A percentile compares a stretch with the other conserved stretches of the same genome.
These are phyloP conservation scores for Cryphonectria parasitica DNA, from an alignment of 2,329 filamentous ascomycete genomes.

Conservation along the genomic window DNA sequence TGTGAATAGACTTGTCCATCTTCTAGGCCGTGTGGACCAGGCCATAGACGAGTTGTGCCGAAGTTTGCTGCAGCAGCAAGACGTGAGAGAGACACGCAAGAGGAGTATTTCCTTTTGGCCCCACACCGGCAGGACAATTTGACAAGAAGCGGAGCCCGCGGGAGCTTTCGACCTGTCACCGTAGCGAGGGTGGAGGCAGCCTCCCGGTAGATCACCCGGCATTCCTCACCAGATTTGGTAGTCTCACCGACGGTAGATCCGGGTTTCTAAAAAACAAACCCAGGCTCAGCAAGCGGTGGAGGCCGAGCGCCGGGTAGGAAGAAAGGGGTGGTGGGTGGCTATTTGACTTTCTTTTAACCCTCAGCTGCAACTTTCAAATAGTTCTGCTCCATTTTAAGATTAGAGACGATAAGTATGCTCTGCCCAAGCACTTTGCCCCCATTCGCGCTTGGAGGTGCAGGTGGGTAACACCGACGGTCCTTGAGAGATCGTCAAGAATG, in stretches of 20 bases:
- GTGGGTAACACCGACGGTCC: not conserved
- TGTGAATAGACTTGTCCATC: not conserved
- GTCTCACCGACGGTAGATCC: conserved; percentile 9
- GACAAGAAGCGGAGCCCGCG: conserved; percentile 15
- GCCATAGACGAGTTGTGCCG: not conserved
- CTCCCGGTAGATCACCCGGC: conserved; percentile 1
- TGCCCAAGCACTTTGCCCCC: not conserved
- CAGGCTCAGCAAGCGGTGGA: not conserved
- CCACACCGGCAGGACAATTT: not conserved
- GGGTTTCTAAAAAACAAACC: conserved; percentile 3
- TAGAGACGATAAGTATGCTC: not conserved
- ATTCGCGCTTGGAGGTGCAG: not conserved
- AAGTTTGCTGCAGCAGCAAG: not conserved
- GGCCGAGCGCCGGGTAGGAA: not conserved
- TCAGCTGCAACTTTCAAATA: conserved; percentile 4
- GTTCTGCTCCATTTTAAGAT: not conserved
- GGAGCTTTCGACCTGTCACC: conserved; percentile 4
- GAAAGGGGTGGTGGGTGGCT: not conserved
- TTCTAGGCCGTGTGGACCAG: not conserved
- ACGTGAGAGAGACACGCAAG: not conserved
- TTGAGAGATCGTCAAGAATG: conserved; percentile 1
- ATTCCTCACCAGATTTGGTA: conserved; percentile 2
- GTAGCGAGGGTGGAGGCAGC: not conserved
- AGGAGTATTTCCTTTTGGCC: not conserved
- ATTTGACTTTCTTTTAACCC: not conserved